A percentile compares a stretch with the other conserved stretches of the same genome.
Conservation (phyloP, 192 early-diverging fungal species). For the Entomortierella parvispora region DNA sequence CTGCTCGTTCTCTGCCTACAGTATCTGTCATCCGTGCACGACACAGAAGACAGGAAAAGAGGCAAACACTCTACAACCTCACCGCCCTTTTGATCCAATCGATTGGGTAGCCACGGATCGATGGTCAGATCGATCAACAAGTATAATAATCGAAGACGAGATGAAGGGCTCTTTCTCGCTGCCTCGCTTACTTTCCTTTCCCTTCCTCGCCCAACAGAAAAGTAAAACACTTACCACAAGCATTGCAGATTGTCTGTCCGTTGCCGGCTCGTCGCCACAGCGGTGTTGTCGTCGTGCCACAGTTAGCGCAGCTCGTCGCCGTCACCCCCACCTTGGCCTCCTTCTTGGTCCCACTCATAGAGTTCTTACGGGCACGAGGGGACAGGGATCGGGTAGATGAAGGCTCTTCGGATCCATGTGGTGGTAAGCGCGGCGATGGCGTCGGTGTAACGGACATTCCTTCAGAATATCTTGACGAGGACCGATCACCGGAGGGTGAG, state of each 20-base stretch:
- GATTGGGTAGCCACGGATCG: neutral
- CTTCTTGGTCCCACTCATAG: constrained; percentile 41
- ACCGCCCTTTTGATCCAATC: no score
- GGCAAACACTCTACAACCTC: no score
- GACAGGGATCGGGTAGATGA: constrained; percentile 9
- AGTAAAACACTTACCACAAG: constrained; percentile 81
- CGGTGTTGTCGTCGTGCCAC: constrained; percentile 88
- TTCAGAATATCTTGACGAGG: neutral
- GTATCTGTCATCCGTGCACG: neutral
- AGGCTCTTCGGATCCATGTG: constrained; percentile 12
- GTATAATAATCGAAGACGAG: neutral
- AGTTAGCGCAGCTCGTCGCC: constrained; percentile 83
- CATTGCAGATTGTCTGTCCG: constrained; percentile 95
- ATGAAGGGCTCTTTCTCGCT: no score
- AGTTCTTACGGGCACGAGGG: constrained; percentile 28
- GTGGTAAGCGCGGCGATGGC: constrained; percentile 17
- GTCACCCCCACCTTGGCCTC: constrained; percentile 54
- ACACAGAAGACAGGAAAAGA: neutral
- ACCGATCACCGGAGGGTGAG: constrained; percentile 2
- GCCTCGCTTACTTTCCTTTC: no score
- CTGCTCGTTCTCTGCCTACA: neutral
- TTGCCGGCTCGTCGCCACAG: constrained; percentile 90
- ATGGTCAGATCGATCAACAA: neutral
- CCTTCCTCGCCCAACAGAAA: neutral
- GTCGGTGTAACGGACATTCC: constrained; percentile 10